phyloP scores from a whole-genome alignment of 2,329 filamentous ascomycete genomes.

The Xylariaceae sp. region DNA sequence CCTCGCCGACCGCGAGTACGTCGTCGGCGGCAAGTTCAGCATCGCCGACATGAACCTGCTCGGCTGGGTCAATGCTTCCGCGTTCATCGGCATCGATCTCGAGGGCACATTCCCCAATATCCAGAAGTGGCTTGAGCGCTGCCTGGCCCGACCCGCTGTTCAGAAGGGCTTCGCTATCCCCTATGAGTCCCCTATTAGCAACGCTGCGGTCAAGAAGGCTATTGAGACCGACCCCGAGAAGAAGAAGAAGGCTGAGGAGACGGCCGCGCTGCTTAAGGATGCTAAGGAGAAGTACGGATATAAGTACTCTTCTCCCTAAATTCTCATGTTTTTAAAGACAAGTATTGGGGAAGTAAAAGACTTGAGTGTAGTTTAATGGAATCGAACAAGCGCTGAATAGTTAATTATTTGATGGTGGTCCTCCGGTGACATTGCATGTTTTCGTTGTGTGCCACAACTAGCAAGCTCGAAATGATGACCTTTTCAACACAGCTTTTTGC shows the following conservation, averaged over 20 bases:
- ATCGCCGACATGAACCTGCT: conserved; percentile 77
- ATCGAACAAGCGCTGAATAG: not conserved
- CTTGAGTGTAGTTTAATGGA: not conserved
- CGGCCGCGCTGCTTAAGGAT: conserved; percentile 44
- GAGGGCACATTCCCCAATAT: conserved; percentile 66
- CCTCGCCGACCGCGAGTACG: conserved; percentile 58
- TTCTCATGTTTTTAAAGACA: not conserved
- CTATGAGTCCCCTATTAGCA: conserved; percentile 47
- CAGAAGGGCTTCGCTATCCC: conserved; percentile 71
- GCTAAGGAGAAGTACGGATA: conserved; percentile 56
- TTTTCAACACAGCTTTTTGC: too few relatives aligned
- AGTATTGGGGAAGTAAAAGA: not conserved
- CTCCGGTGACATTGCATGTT: not conserved
- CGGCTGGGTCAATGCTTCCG: conserved; percentile 69
- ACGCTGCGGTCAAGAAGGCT: conserved; percentile 49
- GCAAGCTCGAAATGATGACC: too few relatives aligned
- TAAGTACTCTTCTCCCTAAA: conserved; percentile 53
- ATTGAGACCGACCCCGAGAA: conserved; percentile 56
- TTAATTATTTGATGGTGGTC: not conserved
- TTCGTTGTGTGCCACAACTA: too few relatives aligned
- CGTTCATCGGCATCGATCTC: conserved; percentile 69
- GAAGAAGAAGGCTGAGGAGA: conserved; percentile 50
- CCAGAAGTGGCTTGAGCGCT: conserved; percentile 70
- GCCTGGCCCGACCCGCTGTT: conserved; percentile 64
- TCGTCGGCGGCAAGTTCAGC: conserved; percentile 67